Base-by-base conservation (phyloP, 208 protist species). In the Acanthamoeba culbertsoni region DNA sequence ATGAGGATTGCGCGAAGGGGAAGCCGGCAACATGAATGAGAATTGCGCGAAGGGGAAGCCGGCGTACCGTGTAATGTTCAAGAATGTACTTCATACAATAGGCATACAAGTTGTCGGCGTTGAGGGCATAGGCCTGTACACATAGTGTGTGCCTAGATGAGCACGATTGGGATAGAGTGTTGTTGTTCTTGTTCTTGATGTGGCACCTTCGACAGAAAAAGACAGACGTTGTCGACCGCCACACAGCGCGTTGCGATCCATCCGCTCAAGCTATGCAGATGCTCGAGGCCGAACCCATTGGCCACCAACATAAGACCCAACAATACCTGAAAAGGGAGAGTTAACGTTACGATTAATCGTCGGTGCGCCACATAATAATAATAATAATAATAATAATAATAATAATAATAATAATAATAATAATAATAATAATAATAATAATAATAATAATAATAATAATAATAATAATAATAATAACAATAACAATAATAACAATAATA, bases 11-110 rank as follows among this genome's bases (percentile, higher is more conserved):
- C 31, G 65, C 65, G 37, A 18, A 43, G 63, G n/a, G 33, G 3
- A 31, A 20, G 40, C 10, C 10, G 0, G 37, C 5, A n/a, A 42
- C 10, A 42, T 45, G 65, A 42, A 35, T 31, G 65, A 43, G 37
- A 37, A 75, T 75, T 28, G 37, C 31, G 65, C 65, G 37, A 18
- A 43, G 63, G n/a, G 33, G 3, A 31, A 20, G 40, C 10, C 10
- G 0, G 37, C 31, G 65, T 55, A 84, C 73, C 42, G 45, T 37
- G 33, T 90, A 90, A 53, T 90, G 82, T 12, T 90, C 51, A n/a
- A 90, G 57, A 23, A 90, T 71, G 82, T 68, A 90, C 51, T 31
- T 26, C 82, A 90, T 90, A 53, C 82, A 90, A 23, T 46, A 90
- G 51, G 82, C 28, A 20, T 51, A 90, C 51, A 90, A 37, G 82